Conservation (phyloP, 2,329 filamentous ascomycete species). For the Knoxdaviesia capensis region DNA sequence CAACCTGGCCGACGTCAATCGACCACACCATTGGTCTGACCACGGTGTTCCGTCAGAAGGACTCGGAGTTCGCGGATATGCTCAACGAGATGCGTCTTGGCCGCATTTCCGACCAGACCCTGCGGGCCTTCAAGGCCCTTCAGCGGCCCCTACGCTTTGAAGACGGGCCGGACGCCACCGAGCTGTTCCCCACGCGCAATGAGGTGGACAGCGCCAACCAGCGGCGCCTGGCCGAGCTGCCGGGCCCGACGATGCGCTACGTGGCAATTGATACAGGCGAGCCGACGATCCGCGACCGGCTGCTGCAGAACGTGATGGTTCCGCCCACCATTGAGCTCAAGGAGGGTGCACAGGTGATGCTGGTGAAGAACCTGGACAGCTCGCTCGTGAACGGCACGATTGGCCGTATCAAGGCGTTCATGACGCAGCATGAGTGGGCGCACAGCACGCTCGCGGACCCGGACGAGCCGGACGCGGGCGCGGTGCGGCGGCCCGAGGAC, state of each 20-base stretch:
- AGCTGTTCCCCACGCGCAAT: slow-evolving; percentile 75
- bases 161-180: slow-evolving; percentile 53
- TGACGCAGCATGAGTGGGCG: slow-evolving; percentile 25
- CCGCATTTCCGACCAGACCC: slow-evolving; percentile 54
- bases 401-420: slow-evolving; percentile 68
- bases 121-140: slow-evolving; percentile 55
- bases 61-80: slow-evolving; percentile 77
- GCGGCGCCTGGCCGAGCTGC: slow-evolving; percentile 48
- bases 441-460: slow-evolving; percentile 6
- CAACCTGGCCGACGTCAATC: slow-evolving; percentile 80
- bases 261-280: slow-evolving; percentile 65
- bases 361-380: slow-evolving; percentile 95
- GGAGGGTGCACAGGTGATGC: slow-evolving; percentile 88
- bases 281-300: slow-evolving; percentile 46
- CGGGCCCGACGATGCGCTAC: slow-evolving; percentile 47
- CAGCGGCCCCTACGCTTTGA: slow-evolving; percentile 50
- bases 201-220: slow-evolving; percentile 83
- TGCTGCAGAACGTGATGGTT: slow-evolving; percentile 84
- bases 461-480: slow-evolving; percentile 23
- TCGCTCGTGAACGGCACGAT: slow-evolving; percentile 78
- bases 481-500: slow-evolving; percentile 17
- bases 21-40: slow-evolving; percentile 91
- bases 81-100: slow-evolving; percentile 95
- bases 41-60: slow-evolving; percentile 89
- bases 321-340: slow-evolving; percentile 65